Base-by-base conservation (phyloP, 208 protist genomes). In the Blastocrithidia nonstop region DNA sequence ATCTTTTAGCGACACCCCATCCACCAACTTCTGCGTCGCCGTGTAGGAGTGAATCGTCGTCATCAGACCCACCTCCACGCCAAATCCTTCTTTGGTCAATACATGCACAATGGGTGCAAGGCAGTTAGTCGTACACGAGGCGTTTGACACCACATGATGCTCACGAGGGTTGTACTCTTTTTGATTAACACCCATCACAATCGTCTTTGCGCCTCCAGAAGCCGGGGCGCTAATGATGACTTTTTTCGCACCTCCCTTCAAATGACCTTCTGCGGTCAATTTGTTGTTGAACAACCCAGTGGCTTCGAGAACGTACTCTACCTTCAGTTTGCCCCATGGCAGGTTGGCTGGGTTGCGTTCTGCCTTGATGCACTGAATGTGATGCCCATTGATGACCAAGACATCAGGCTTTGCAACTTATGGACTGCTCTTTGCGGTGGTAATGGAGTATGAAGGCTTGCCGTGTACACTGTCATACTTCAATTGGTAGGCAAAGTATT, bases 111-210 rank as follows among this genome's bases (percentile, higher is more conserved):
- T 49, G 32, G 98, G 97, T 3, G 98, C 97, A 21, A 99, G 85
- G 81, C 98, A 99, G 91, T 99, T 99, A 53, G 98, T 99, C 42
- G 98, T 99, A 87, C 98, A 99, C 29, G 97, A 99, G 28, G 98
- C 97, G 71, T 98, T 99, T 4, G 88, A 98, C 27, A 99, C 67
- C 21, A 99, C 66, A 29, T 84, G 47, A 42, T 89, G 62, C 42
- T 58, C 64, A 23, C 60, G 50, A 21, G 58, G 44, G 46, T 82
- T 71, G 69, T 96, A 98, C 42, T 77, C 59, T 5, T 90, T 42
- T 53, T 98, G 57, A 78, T 99, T 99, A 29, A 98, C 96, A 50
- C 98, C 98, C 71, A 98, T 96, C 42, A 99, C 97, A 49, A 98
- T 93, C 65, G 93, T 99, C 55, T 95, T 97, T 6, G 91, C 80